Conservation (phyloP, 257 asterid species). For the Plantago ovata region DNA sequence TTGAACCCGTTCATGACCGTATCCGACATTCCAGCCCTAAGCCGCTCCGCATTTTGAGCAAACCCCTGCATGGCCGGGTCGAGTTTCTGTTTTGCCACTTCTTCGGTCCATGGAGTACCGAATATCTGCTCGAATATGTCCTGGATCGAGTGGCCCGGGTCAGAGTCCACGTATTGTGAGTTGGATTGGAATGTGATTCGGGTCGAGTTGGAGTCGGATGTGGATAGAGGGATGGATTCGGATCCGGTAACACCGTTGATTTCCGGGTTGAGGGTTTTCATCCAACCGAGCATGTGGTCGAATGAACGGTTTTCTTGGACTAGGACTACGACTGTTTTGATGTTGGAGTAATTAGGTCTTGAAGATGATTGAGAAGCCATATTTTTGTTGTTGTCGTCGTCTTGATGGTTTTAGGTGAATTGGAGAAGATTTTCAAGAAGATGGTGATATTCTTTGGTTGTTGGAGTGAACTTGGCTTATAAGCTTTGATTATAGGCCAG, state of each 20-base stretch:
- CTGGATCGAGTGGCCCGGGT: slow-evolving; percentile 76
- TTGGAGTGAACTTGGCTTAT: too few species aligned
- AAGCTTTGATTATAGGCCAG: too few species aligned
- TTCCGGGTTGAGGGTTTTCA: slow-evolving; percentile 52
- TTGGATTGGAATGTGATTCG: slow-evolving; percentile 21
- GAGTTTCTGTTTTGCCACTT: slow-evolving; percentile 10
- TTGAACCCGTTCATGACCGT: slow-evolving; percentile 64
- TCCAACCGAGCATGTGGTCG: slow-evolving; percentile 76
- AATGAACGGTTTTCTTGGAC: slow-evolving; percentile 80
- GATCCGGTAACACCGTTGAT: slow-evolving; percentile 62
- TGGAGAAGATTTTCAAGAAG: too few species aligned
- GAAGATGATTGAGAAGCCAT: slow-evolving; percentile 20
- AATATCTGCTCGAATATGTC: slow-evolving; percentile 52
- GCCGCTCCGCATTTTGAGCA: slow-evolving; percentile 56
- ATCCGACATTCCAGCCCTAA: slow-evolving; percentile 34
- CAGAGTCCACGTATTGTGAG: slow-evolving; percentile 41
- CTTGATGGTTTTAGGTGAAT: too few species aligned
- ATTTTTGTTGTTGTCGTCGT: background rate
- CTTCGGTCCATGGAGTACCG: slow-evolving; percentile 42
- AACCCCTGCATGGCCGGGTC: slow-evolving; percentile 59
- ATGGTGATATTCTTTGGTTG: too few species aligned
- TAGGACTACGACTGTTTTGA: slow-evolving; percentile 60
- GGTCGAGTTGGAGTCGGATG: slow-evolving; percentile 27
- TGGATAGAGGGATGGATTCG: slow-evolving; percentile 48
- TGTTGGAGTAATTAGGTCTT: slow-evolving; percentile 30